phyloP scores from a whole-genome alignment of 2,329 filamentous ascomycete species.

The Arthrobotrys iridis region DNA sequence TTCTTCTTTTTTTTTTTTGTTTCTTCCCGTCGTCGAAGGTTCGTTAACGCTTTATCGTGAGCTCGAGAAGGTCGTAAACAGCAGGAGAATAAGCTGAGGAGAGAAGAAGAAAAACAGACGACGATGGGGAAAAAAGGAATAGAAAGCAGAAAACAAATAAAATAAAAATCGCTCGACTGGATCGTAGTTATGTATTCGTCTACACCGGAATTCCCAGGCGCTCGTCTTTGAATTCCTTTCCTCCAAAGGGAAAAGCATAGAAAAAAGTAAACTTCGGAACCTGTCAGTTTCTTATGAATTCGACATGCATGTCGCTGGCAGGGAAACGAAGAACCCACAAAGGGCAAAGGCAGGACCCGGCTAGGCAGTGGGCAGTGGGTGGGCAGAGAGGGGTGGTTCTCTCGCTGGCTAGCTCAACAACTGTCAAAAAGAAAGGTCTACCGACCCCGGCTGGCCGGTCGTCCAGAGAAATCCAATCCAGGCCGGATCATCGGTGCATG shows the following conservation, averaged over 20 bases:
- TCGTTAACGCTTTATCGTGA: neutral
- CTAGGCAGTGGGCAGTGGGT: slow-evolving; percentile 19
- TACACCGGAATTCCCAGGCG: slow-evolving; percentile 14
- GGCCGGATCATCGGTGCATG: slow-evolving; percentile 21
- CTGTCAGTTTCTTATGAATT: slow-evolving; percentile 19
- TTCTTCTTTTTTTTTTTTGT: neutral
- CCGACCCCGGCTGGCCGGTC: slow-evolving; percentile 17
- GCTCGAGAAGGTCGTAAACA: slow-evolving; percentile 26
- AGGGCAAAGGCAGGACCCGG: neutral
- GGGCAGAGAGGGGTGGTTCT: no score
- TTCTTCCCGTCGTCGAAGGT: neutral
- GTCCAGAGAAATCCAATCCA: neutral
- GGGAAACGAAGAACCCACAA: slow-evolving; percentile 28
- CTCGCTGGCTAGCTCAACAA: no score
- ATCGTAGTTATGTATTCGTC: slow-evolving; percentile 22
- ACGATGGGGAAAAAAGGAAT: neutral
- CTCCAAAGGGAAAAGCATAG: no score
- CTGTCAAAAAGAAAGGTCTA: slow-evolving; percentile 20
- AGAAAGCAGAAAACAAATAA: no score
- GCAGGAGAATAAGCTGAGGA: slow-evolving; percentile 29
- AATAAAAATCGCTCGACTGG: slow-evolving; percentile 39
- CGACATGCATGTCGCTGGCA: slow-evolving; percentile 17
- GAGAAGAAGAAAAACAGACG: neutral
- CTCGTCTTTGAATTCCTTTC: neutral
- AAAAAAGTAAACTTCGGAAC: slow-evolving; percentile 16